phyloP scores from a whole-genome alignment of 768 basidiomycete species.

The Mycena venus region DNA sequence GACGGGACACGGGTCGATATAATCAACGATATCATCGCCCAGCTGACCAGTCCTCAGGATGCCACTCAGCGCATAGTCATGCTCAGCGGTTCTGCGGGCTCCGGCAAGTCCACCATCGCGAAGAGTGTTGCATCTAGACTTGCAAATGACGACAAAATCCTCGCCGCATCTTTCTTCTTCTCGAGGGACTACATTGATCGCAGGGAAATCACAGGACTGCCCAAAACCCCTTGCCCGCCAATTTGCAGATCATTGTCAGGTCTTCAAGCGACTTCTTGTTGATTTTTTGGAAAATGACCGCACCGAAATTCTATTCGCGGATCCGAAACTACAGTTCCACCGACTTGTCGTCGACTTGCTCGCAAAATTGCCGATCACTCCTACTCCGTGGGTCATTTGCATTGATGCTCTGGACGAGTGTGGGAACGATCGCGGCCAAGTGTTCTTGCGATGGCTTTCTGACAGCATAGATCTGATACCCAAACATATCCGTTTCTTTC shows the following conservation, averaged over 20 bases:
- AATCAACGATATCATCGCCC: not conserved
- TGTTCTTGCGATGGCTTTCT: not conserved
- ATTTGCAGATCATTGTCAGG: not conserved
- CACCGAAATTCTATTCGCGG: not conserved
- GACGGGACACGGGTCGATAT: not conserved
- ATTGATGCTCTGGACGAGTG: not conserved
- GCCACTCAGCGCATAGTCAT: not conserved
- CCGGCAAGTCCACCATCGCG: no score
- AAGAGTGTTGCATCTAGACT: not conserved
- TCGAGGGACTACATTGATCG: not conserved
- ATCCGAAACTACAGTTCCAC: not conserved
- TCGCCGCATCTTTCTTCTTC: slow-evolving; percentile 5
- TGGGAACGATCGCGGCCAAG: not conserved
- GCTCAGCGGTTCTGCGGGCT: no score
- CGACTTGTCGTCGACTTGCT: not conserved
- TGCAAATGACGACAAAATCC: not conserved
- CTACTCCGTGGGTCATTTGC: slow-evolving; percentile 1
- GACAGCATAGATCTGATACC: not conserved
- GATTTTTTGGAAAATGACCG: not conserved
- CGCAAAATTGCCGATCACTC: not conserved
- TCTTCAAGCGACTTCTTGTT: not conserved
- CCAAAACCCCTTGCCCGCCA: not conserved
- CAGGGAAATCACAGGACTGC: not conserved
- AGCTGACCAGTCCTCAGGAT: no score
- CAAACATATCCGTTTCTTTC: not conserved